Conservation (phyloP, 2,329 filamentous ascomycete species). For the Bretziella fagacearum region DNA sequence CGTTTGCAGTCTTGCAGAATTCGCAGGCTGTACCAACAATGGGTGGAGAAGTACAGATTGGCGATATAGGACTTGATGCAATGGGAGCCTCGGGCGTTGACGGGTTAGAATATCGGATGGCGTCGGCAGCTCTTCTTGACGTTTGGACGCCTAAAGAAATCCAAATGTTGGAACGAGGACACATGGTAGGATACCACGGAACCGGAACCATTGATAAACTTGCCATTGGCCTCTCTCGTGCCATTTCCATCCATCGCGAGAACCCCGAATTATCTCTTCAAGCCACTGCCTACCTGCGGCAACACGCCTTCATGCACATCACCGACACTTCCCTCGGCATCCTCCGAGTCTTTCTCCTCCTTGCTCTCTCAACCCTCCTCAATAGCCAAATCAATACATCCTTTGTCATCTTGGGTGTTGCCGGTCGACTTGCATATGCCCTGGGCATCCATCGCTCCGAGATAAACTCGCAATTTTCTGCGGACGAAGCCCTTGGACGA, state of each 20-base stretch:
- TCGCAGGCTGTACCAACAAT: neutral
- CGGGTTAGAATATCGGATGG: neutral
- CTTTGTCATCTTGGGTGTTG: conserved; percentile 37
- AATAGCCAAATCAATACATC: conserved; percentile 28
- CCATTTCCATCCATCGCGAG: neutral
- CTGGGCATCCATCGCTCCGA: conserved; percentile 37
- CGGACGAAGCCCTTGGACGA: conserved; percentile 24
- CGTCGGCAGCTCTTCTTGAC: neutral
- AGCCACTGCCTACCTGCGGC: neutral
- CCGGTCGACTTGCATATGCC: conserved; percentile 34
- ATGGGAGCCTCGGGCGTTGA: too few species aligned
- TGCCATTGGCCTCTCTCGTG: neutral
- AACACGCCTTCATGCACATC: neutral
- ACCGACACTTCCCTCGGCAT: neutral
- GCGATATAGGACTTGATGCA: too few species aligned
- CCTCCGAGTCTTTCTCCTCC: neutral
- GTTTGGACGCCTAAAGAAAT: neutral
- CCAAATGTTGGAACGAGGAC: neutral
- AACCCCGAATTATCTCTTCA: neutral
- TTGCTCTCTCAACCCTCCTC: neutral
- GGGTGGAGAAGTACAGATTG: neutral
- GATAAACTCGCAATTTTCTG: conserved; percentile 35
- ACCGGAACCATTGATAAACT: neutral
- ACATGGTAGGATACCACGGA: too few species aligned
- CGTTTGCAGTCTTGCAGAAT: neutral